Conservation (phyloP, 108 stramenopile species). For the Cyclotella distinguenda region DNA sequence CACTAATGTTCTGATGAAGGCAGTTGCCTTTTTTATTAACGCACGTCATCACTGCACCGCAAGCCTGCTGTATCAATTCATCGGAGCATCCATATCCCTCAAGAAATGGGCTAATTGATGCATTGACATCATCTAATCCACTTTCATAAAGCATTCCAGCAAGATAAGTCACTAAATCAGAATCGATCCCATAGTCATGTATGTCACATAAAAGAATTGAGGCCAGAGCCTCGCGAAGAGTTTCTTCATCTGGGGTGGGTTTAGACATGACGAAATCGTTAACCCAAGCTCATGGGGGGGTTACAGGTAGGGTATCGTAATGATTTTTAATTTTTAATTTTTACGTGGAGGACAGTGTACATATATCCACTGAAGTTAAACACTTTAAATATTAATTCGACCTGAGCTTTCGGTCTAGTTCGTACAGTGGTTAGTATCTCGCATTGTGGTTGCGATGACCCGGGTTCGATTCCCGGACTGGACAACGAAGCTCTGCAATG, state of each 20-base stretch:
- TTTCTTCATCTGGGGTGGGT: constrained; percentile 27
- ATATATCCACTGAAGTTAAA: too few species aligned
- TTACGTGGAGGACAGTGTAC: too few species aligned
- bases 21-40: not conserved
- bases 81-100: constrained; percentile 60
- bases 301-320: too few species aligned
- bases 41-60: constrained; percentile 19
- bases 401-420: constrained; percentile 7
- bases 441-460: constrained; percentile 54
- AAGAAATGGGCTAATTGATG: constrained; percentile 67
- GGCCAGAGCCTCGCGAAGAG: constrained; percentile 21
- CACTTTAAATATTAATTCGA: not conserved
- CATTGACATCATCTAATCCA: constrained; percentile 48
- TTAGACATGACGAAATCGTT: too few species aligned
- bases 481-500: too few species aligned
- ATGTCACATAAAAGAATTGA: constrained; percentile 26
- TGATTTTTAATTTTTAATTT: too few species aligned
- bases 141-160: constrained; percentile 58
- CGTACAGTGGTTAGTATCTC: constrained; percentile 34
- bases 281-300: too few species aligned
- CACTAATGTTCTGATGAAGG: constrained; percentile 1
- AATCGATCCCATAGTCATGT: constrained; percentile 34
- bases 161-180: constrained; percentile 65
- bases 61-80: constrained; percentile 41
- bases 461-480: constrained; percentile 53